Conservation (phyloP, 2,329 filamentous ascomycete species). For the Hymenoscyphus linearis region DNA sequence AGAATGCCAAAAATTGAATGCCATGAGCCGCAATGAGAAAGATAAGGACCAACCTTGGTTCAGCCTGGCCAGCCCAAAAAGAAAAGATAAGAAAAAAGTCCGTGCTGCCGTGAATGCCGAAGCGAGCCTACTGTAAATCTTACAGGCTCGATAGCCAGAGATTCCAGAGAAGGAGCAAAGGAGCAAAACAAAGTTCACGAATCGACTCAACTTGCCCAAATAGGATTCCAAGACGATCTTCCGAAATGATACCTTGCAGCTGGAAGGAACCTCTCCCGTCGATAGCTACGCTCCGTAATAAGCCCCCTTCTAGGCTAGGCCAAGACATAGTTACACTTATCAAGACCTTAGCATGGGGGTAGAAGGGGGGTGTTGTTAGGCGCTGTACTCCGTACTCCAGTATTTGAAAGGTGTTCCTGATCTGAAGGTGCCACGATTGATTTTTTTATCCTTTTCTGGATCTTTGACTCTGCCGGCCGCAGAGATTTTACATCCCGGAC, state of each 20-base stretch:
- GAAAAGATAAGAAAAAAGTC: not conserved
- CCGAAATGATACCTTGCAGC: not conserved
- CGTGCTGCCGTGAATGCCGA: not conserved
- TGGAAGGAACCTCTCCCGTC: too few relatives aligned
- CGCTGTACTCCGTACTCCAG: too few relatives aligned
- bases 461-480: not conserved
- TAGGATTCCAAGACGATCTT: not conserved
- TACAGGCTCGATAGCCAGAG: too few relatives aligned
- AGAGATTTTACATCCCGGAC: constrained; percentile 5
- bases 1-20: not conserved
- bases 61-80: not conserved
- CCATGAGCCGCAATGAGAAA: not conserved
- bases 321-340: too few relatives aligned
- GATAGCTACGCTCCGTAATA: too few relatives aligned
- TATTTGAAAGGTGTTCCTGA: not conserved
- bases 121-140: too few relatives aligned
- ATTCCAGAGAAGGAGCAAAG: too few relatives aligned
- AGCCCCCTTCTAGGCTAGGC: too few relatives aligned
- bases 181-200: not conserved
- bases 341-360: not conserved
- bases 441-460: not conserved
- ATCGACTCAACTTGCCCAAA: not conserved
- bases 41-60: not conserved
- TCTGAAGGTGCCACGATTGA: not conserved
- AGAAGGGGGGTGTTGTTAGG: too few relatives aligned